A percentile compares a stretch with the other conserved stretches of the same genome.
Evolutionary conservation across 768 basidiomycete species (phyloP).

Genomic region (Mycena rebaudengoi): DNA sequence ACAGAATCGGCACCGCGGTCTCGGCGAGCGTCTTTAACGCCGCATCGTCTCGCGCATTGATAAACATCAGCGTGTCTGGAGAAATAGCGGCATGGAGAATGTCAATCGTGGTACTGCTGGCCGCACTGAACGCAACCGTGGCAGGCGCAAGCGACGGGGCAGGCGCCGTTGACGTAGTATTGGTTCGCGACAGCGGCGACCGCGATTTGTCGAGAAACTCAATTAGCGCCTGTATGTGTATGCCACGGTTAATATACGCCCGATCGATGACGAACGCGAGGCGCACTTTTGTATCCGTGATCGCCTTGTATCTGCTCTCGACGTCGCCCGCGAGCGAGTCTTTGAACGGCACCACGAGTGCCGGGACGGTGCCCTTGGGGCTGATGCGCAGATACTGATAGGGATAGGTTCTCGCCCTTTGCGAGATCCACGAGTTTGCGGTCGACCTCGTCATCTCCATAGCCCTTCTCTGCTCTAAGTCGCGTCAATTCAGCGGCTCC

Average conservation of each 20-base stretch:
- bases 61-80: slow-evolving; percentile 65
- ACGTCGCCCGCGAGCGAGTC: slow-evolving; percentile 74
- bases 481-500: slow-evolving; percentile 13
- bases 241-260: neutral
- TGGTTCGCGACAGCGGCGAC: slow-evolving; percentile 69
- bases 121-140: slow-evolving; percentile 73
- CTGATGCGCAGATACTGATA: slow-evolving; percentile 82
- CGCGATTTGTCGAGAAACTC: slow-evolving; percentile 88
- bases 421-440: slow-evolving; percentile 74
- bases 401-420: slow-evolving; percentile 82
- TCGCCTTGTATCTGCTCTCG: slow-evolving; percentile 82
- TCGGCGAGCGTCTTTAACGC: slow-evolving; percentile 60
- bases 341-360: slow-evolving; percentile 83
- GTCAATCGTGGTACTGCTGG: slow-evolving; percentile 60
- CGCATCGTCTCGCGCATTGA: slow-evolving; percentile 65
- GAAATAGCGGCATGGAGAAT: slow-evolving; percentile 72
- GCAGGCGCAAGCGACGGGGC: slow-evolving; percentile 83
- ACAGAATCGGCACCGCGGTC: slow-evolving; percentile 50
- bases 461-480: slow-evolving; percentile 80
- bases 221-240: slow-evolving; percentile 68
- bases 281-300: slow-evolving; percentile 76
- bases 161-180: slow-evolving; percentile 75
- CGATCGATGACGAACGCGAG: neutral
- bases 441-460: slow-evolving; percentile 78
- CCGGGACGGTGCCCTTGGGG: slow-evolving; percentile 82